Conservation (phyloP, 2,329 filamentous ascomycete species). For the Fusarium poae region DNA sequence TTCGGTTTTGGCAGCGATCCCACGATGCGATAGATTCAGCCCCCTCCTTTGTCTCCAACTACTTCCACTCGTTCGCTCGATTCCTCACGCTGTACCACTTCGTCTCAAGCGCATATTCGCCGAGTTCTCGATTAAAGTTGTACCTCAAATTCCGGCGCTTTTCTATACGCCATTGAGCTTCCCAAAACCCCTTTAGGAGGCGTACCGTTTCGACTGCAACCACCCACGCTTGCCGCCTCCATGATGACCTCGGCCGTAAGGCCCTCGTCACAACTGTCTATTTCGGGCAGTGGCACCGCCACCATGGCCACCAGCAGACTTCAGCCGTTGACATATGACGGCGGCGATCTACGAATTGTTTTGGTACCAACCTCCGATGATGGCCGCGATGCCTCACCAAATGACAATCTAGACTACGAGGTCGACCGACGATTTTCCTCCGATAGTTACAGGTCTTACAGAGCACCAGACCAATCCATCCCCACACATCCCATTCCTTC, state of each 20-base stretch:
- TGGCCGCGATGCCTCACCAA: constrained; percentile 18
- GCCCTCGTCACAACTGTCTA: constrained; percentile 44
- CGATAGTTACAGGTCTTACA: constrained; percentile 45
- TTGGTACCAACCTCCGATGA: constrained; percentile 48
- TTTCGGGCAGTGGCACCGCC: constrained; percentile 44
- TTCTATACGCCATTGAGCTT: constrained; percentile 18
- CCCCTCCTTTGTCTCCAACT: constrained; percentile 43
- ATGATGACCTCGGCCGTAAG: constrained; percentile 45
- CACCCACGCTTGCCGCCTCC: constrained; percentile 21
- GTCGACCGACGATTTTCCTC: constrained; percentile 38
- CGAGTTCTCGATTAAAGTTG: constrained; percentile 17
- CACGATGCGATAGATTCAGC: constrained; percentile 46
- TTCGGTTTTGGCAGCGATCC: constrained; percentile 41
- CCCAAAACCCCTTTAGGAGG: constrained; percentile 26
- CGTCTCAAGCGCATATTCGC: constrained; percentile 29
- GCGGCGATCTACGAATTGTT: constrained; percentile 50
- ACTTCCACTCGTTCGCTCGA: constrained; percentile 42
- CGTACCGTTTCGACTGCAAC: constrained; percentile 33
- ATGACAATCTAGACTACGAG: constrained; percentile 20
- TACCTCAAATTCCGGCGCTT: constrained; percentile 15
- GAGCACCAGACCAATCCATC: constrained; percentile 45
- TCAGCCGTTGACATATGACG: constrained; percentile 49
- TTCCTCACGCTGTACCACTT: constrained; percentile 33
- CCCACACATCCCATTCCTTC: constrained; percentile 75
- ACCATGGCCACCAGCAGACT: constrained; percentile 51